Conservation (phyloP, 768 basidiomycete genomes). For the Asterophora lycoperdoides region DNA sequence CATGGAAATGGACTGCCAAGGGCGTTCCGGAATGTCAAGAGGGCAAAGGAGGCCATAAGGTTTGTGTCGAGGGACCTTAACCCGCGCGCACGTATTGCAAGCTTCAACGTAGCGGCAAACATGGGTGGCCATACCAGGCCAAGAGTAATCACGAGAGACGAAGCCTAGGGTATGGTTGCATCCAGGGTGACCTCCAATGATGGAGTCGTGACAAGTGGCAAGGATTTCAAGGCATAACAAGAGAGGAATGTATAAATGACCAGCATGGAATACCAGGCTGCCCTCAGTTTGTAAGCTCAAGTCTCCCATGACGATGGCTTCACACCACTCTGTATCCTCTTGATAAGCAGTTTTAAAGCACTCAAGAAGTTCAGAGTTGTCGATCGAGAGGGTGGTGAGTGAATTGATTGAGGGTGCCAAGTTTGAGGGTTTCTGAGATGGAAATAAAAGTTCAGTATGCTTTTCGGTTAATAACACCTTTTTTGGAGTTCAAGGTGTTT, state of each 20-base stretch:
- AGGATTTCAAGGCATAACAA: constrained; percentile 7
- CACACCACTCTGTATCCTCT: constrained; percentile 17
- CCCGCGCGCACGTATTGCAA: constrained; percentile 31
- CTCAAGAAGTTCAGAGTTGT: constrained; percentile 25
- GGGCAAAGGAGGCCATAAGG: constrained; percentile 34
- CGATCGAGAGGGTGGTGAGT: constrained; percentile 20
- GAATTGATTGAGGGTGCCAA: not conserved
- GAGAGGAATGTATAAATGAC: not conserved
- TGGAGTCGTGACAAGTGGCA: constrained; percentile 30
- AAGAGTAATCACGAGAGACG: constrained; percentile 35
- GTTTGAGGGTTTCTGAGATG: not conserved
- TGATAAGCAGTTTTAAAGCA: constrained; percentile 17
- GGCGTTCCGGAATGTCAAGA: constrained; percentile 30
- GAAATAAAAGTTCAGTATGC: constrained; percentile 24
- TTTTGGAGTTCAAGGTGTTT: constrained; percentile 15
- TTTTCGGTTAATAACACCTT: constrained; percentile 26
- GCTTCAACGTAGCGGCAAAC: constrained; percentile 23
- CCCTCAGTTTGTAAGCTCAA: constrained; percentile 13
- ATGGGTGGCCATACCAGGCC: constrained; percentile 29
- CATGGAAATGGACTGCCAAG: constrained; percentile 36
- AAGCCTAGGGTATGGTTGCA: constrained; percentile 27
- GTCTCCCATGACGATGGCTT: constrained; percentile 17
- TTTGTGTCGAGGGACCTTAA: constrained; percentile 30
- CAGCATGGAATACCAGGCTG: constrained; percentile 8
- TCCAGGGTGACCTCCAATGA: constrained; percentile 21